These are phyloP conservation scores for Alternaria postmessia DNA, from an alignment of 2,329 filamentous ascomycete genomes.

Conservation along the genomic window DNA sequence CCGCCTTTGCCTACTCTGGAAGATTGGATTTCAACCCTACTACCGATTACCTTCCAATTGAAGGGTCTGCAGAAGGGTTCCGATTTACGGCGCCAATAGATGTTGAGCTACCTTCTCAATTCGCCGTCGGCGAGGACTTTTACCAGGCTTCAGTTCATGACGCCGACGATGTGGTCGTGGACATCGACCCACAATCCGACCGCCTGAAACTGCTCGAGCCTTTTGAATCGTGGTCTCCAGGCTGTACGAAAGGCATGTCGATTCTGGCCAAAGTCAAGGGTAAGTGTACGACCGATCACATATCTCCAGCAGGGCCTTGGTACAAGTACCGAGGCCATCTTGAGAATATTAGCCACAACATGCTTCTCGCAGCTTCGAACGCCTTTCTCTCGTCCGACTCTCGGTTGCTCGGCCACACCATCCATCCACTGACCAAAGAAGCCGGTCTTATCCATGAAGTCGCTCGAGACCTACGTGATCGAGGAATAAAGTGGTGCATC, in stretches of 20 bases:
- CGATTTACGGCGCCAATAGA: conserved; percentile 38
- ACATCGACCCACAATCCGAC: conserved; percentile 39
- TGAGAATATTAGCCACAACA: conserved; percentile 52
- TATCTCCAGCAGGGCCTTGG: conserved; percentile 52
- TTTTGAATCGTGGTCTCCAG: conserved; percentile 33
- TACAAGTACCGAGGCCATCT: conserved; percentile 51
- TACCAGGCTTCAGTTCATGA: conserved; percentile 36
- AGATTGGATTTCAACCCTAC: neutral
- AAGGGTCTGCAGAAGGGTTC: conserved; percentile 22
- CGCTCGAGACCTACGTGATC: conserved; percentile 32
- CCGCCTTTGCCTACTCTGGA: neutral
- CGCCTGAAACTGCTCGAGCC: conserved; percentile 30
- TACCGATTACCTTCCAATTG: conserved; percentile 17
- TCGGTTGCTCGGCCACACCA: conserved; percentile 33
- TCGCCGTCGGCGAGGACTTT: conserved; percentile 32
- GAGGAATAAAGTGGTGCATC: conserved; percentile 41
- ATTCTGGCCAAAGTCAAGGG: conserved; percentile 30
- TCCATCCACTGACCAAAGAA: conserved; percentile 15
- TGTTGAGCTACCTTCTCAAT: conserved; percentile 36
- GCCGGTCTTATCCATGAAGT: conserved; percentile 36
- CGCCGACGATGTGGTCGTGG: conserved; percentile 30
- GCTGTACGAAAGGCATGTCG: conserved; percentile 29
- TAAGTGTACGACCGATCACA: conserved; percentile 54
- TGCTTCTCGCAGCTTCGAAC: conserved; percentile 46
- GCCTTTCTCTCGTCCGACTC: conserved; percentile 35